Conservation (phyloP, 2,329 filamentous ascomycete species). For the Stachybotrys chartarum region DNA sequence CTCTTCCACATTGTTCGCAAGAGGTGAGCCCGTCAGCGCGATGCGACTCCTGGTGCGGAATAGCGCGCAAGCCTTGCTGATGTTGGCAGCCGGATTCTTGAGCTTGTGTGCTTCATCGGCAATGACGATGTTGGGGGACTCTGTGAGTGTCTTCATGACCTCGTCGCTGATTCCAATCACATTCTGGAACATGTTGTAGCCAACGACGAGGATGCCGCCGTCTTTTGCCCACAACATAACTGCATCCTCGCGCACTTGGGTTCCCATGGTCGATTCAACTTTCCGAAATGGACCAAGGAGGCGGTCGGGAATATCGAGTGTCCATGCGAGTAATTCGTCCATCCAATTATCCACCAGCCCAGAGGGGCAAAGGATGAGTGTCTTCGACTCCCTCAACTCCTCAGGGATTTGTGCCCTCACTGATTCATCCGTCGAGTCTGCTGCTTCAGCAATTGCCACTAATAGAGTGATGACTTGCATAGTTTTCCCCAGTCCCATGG, state of each 20-base stretch:
- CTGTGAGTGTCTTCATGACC: constrained; percentile 39
- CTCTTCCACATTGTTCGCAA: constrained; percentile 77
- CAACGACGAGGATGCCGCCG: constrained; percentile 71
- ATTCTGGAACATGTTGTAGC: constrained; percentile 61
- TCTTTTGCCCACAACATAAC: constrained; percentile 53
- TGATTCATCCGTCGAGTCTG: constrained; percentile 46
- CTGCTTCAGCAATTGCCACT: constrained; percentile 62
- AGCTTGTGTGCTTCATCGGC: constrained; percentile 80
- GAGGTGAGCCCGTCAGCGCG: constrained; percentile 78
- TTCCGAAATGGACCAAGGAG: constrained; percentile 49
- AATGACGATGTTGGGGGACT: constrained; percentile 64
- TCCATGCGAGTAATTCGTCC: constrained; percentile 70
- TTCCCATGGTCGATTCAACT: constrained; percentile 36
- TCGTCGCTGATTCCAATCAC: constrained; percentile 24
- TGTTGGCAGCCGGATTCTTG: constrained; percentile 55
- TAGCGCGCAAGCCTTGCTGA: constrained; percentile 44
- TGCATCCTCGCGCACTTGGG: constrained; percentile 30
- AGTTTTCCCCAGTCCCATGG: constrained; percentile 89
- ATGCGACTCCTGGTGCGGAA: constrained; percentile 67
- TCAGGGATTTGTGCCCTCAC: constrained; percentile 62
- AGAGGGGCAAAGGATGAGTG: constrained; percentile 70
- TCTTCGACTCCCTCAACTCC: constrained; percentile 53
- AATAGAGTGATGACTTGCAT: constrained; percentile 88
- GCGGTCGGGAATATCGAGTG: constrained; percentile 29
- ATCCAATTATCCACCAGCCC: constrained; percentile 74